Conservation (phyloP, 306 rosid species). For the Vigna hirtella region DNA sequence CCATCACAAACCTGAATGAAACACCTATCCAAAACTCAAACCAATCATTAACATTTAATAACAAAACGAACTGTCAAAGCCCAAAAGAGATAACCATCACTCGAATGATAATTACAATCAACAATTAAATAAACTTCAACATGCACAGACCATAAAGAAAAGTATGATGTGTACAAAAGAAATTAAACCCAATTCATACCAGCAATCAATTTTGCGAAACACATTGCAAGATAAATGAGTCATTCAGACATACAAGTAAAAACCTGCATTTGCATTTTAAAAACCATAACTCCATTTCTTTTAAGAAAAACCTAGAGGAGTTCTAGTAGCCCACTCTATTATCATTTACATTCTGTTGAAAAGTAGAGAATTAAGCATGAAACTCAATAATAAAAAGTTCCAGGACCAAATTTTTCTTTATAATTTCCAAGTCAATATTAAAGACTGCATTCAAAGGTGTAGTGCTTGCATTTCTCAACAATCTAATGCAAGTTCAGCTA, state of each 20-base stretch:
- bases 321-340: neutral
- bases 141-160: neutral
- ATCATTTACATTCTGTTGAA: neutral
- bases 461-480: neutral
- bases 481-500: slow-evolving; percentile 12
- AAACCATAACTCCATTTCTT: slow-evolving; percentile 1
- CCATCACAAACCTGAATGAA: slow-evolving; percentile 86
- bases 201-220: neutral
- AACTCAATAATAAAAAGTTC: neutral
- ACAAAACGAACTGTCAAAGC: slow-evolving; percentile 36
- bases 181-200: slow-evolving; percentile 1
- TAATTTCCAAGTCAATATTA: neutral
- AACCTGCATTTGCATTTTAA: neutral
- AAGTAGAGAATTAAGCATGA: neutral
- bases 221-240: neutral
- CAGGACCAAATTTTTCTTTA: neutral
- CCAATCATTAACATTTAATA: slow-evolving; percentile 51
- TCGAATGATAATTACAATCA: slow-evolving; percentile 12
- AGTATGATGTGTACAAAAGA: slow-evolving; percentile 4
- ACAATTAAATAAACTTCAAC: slow-evolving; percentile 32
- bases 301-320: neutral
- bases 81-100: slow-evolving; percentile 18
- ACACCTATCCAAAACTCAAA: slow-evolving; percentile 68
- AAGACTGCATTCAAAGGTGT: neutral
- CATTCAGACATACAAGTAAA: neutral